phyloP scores from a whole-genome alignment of 768 basidiomycete genomes.

The Tulasnella sp. region DNA sequence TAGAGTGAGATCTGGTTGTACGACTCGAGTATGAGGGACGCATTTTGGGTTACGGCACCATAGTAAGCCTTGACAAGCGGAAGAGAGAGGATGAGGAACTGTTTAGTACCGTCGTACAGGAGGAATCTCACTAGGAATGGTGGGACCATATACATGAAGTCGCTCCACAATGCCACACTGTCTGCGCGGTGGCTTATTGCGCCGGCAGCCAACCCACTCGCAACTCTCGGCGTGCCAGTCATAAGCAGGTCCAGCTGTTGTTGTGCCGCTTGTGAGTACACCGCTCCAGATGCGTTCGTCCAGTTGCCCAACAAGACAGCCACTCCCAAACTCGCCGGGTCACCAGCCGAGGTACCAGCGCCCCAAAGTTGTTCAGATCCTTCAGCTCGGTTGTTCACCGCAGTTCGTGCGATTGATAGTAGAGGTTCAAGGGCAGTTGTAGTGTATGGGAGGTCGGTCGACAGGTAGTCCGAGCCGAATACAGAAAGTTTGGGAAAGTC shows the following conservation, averaged over 20 bases:
- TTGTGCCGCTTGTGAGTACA: constrained; percentile 17
- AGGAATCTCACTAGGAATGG: constrained; percentile 24
- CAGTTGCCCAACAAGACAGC: constrained; percentile 17
- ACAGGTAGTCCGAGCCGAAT: constrained; percentile 17
- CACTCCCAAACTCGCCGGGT: constrained; percentile 20
- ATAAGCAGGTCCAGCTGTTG: constrained; percentile 23
- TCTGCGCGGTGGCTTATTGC: constrained; percentile 27
- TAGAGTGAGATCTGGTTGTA: constrained; percentile 26
- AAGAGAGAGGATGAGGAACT: constrained; percentile 15
- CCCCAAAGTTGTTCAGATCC: constrained; percentile 20
- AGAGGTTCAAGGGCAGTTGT: constrained; percentile 3
- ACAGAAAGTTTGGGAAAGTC: constrained; percentile 23
- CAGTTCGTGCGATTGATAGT: constrained; percentile 18
- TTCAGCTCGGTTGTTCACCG: constrained; percentile 13
- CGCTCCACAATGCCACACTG: constrained; percentile 22
- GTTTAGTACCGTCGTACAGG: neutral
- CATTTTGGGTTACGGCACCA: constrained; percentile 19
- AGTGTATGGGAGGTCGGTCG: neutral
- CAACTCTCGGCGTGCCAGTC: constrained; percentile 19
- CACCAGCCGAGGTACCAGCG: constrained; percentile 24
- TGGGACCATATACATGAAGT: constrained; percentile 21
- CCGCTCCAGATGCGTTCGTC: constrained; percentile 16
- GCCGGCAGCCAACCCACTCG: constrained; percentile 13
- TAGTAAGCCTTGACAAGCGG: constrained; percentile 25
- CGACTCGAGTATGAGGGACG: constrained; percentile 16